Evolutionary conservation across 2,329 filamentous ascomycete genomes (phyloP), one percentile per base, ranked within the genome.

Genomic region (Calonectria henricotiae): DNA sequence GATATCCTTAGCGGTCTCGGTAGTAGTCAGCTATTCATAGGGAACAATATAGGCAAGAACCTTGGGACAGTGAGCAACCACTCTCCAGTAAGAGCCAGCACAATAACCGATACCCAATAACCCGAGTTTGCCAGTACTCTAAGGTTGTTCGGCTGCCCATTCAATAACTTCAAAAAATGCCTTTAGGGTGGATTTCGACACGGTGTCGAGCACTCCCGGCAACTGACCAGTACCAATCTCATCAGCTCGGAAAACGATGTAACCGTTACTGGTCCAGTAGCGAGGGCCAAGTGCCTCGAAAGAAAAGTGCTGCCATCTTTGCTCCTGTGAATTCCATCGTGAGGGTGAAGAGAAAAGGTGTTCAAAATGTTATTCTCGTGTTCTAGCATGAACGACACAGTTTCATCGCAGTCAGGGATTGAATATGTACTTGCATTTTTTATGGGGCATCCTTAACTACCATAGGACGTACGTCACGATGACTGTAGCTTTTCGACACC

Each of bases 361-460:
- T 13, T n/a, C 4, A 43, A 32, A 43, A 20, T 25, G 43, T 25
- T 23, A 46, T 46, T 46, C n/a, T 23, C 43, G 30, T 9, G 35
- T 17, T 41, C 54, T 6, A 4, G 17, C 12, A 20, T 20, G 32
- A 30, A 30, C 20, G 1, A 30, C 27, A 30, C 27, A 30, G 27
- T 30, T 7, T 30, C 7, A 7, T 30, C 7, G 4, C 27, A 30
- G 7, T 30, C 27, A 7, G 7, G 17, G 32, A 11, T 9, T 1
- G 15, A 23, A 25, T 4, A 27, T 39, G 65, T 11, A 63, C 80
- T 73, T 74, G 85, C 83, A 86, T 83, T 68, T 85, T 83, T 78
- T 93, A 93, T 23, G 85, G 88, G 41, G 93, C 92, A 74, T 94
- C 91, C 74, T 94, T 94, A n/a, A n/a, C n/a, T n/a, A 54, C 92